phyloP scores from a whole-genome alignment of 768 basidiomycete genomes.

The Macrolepiota fuliginosa region DNA sequence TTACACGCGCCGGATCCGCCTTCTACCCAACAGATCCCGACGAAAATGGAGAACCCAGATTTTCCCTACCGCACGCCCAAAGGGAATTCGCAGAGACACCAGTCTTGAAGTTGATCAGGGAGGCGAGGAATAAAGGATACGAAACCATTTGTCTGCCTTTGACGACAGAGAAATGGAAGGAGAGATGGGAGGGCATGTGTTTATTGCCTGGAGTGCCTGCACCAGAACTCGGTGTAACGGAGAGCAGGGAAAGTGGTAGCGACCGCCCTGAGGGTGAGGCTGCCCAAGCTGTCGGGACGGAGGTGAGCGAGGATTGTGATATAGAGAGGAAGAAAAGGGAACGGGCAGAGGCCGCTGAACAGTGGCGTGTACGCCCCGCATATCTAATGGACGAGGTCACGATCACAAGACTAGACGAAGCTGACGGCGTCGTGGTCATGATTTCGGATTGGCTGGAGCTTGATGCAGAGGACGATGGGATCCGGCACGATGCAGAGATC shows the following conservation, averaged over 20 bases:
- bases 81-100: conserved; percentile 38
- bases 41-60: background rate
- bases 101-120: conserved; percentile 46
- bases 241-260: background rate
- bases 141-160: conserved; percentile 79
- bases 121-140: conserved; percentile 66
- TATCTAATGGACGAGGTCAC: conserved; percentile 87
- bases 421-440: conserved; percentile 68
- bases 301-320: background rate
- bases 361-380: conserved; percentile 80
- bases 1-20: conserved; percentile 29
- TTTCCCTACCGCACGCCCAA: background rate
- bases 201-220: conserved; percentile 43
- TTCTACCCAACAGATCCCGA: conserved; percentile 13
- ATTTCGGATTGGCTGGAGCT: conserved; percentile 95
- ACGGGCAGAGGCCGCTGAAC: conserved; percentile 70
- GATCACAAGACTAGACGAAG: conserved; percentile 82
- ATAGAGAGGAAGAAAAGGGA: conserved; percentile 34
- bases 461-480: conserved; percentile 89
- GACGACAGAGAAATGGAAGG: conserved; percentile 84
- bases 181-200: conserved; percentile 90
- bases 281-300: background rate
- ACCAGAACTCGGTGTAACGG: conserved; percentile 23
- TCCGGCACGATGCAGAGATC: conserved; percentile 94
- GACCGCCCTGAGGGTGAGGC: background rate